Conservation (phyloP, 1,284 basidiomycete species). For the Tilletia caries region DNA sequence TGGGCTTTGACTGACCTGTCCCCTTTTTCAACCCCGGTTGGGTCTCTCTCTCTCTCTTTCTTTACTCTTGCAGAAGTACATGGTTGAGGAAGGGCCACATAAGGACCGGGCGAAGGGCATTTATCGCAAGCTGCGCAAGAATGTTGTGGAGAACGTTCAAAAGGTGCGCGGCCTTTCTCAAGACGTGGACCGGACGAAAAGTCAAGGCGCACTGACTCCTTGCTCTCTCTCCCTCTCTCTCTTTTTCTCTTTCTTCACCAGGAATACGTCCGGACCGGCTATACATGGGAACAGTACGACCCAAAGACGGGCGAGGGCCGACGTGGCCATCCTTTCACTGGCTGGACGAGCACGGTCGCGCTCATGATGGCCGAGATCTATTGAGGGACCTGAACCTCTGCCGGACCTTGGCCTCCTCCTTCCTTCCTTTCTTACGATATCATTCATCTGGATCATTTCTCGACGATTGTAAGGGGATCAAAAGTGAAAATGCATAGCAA, state of each 20-base stretch:
- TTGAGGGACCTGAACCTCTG: neutral
- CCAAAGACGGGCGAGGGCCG: conserved; percentile 74
- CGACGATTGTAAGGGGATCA: no score
- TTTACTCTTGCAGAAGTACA: conserved; percentile 66
- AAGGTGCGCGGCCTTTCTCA: conserved; percentile 60
- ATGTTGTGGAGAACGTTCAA: conserved; percentile 79
- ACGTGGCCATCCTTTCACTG: conserved; percentile 62
- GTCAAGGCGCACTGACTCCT: neutral
- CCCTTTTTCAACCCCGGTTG: neutral
- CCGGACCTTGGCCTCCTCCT: neutral
- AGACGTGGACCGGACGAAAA: neutral
- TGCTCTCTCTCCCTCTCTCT: no score
- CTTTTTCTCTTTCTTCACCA: conserved; percentile 53
- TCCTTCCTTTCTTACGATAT: neutral
- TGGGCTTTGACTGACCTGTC: neutral
- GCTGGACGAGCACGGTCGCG: conserved; percentile 48
- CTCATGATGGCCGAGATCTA: conserved; percentile 51
- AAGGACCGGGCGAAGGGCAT: conserved; percentile 70
- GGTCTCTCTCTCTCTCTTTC: neutral
- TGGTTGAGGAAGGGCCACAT: conserved; percentile 72
- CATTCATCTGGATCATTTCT: neutral
- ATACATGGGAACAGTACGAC: conserved; percentile 96
- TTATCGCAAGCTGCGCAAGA: conserved; percentile 73
- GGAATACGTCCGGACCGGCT: conserved; percentile 87
- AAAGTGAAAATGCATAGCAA: no score